These are phyloP conservation scores for Tulasnella sp. DNA, from an alignment of 768 basidiomycete species.

Conservation along the genomic window DNA sequence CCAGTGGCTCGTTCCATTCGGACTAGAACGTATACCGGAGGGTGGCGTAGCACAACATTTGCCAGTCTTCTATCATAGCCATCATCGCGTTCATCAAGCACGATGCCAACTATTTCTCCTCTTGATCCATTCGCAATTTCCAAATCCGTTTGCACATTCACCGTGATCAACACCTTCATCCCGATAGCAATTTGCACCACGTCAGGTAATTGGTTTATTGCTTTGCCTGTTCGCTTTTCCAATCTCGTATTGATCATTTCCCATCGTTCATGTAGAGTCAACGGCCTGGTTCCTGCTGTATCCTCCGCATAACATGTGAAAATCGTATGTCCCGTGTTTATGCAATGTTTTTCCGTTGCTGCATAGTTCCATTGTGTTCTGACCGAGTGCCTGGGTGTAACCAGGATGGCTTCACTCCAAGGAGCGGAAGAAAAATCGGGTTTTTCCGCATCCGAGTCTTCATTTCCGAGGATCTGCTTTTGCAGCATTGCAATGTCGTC, in stretches of 20 bases:
- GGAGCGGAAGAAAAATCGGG: slow-evolving; percentile 22
- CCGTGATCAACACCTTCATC: slow-evolving; percentile 29
- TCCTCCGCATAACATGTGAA: slow-evolving; percentile 28
- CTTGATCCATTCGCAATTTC: slow-evolving; percentile 32
- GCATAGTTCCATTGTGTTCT: slow-evolving; percentile 29
- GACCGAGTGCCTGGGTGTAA: slow-evolving; percentile 30
- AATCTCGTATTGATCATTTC: no score
- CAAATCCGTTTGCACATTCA: slow-evolving; percentile 28
- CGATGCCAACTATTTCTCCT: slow-evolving; percentile 26
- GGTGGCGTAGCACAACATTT: slow-evolving; percentile 21
- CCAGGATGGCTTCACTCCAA: slow-evolving; percentile 28
- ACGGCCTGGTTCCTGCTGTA: slow-evolving; percentile 10
- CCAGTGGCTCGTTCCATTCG: slow-evolving; percentile 18
- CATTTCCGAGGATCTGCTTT: slow-evolving; percentile 20
- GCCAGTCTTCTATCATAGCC: background rate
- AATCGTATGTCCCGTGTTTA: slow-evolving; percentile 19
- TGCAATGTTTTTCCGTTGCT: slow-evolving; percentile 21
- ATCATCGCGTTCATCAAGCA: slow-evolving; percentile 26
- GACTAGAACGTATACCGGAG: slow-evolving; percentile 26
- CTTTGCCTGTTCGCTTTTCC: background rate
- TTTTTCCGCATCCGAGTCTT: background rate
- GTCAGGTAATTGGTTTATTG: slow-evolving; percentile 17
- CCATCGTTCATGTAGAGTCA: slow-evolving; percentile 15
- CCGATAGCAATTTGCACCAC: slow-evolving; percentile 26
- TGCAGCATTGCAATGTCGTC: slow-evolving; percentile 25